Conservation (phyloP, 805 yeast species). For the Candida fluviatilis region DNA sequence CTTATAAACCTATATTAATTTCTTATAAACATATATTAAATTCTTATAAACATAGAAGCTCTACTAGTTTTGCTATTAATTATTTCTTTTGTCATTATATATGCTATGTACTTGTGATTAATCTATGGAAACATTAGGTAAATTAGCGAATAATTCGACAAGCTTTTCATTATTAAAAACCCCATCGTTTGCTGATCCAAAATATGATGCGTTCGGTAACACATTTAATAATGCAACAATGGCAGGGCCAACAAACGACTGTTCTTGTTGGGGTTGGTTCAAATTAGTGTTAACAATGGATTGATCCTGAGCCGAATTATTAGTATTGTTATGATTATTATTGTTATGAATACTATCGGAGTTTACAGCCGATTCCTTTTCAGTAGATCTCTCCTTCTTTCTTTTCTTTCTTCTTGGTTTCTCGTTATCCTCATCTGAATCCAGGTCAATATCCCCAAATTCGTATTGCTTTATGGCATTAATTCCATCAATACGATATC, state of each 20-base stretch:
- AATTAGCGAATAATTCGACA: conserved; percentile 36
- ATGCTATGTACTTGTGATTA: background rate
- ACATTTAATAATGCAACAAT: conserved; percentile 46
- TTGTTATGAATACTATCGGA: conserved; percentile 4
- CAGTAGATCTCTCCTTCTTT: conserved; percentile 7
- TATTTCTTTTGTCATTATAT: background rate
- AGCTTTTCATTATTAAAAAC: conserved; percentile 54
- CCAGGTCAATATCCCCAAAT: conserved; percentile 21
- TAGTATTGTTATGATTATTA: conserved; percentile 7
- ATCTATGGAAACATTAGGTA: conserved; percentile 18
- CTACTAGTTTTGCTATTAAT: background rate
- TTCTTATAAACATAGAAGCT: background rate
- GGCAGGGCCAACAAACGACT: conserved; percentile 30
- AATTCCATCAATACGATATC: conserved; percentile 33
- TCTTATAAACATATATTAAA: too few relatives aligned
- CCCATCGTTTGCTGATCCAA: conserved; percentile 43
- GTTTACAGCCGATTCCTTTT: conserved; percentile 8
- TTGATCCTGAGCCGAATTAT: conserved; percentile 6
- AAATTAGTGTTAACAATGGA: conserved; percentile 2
- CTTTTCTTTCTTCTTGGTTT: conserved; percentile 13
- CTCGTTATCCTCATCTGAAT: conserved; percentile 11
- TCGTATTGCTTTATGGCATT: conserved; percentile 38
- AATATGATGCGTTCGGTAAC: conserved; percentile 58
- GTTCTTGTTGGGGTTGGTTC: conserved; percentile 6
- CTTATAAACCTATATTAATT: too few relatives aligned